phyloP scores from a whole-genome alignment of 1,284 basidiomycete species.

The Xerocomus amazonicus region DNA sequence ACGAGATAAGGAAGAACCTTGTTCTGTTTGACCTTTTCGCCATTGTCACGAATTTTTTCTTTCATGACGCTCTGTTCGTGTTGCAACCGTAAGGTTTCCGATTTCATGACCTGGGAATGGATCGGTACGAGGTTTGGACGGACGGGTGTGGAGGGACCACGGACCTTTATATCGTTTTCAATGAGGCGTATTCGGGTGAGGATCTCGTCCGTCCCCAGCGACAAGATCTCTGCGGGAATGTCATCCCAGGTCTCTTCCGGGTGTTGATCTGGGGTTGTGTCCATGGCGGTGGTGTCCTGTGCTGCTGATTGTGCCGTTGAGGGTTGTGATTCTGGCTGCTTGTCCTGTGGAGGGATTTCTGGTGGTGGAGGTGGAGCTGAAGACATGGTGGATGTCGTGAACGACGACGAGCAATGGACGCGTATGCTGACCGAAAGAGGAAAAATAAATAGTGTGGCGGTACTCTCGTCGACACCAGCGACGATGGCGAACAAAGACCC shows the following conservation, averaged over 20 bases:
- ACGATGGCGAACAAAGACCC: conserved; percentile 33
- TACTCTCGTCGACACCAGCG: neutral
- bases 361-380: conserved; percentile 55
- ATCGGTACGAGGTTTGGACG: neutral
- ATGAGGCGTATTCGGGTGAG: conserved; percentile 84
- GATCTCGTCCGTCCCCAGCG: conserved; percentile 78
- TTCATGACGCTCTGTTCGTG: conserved; percentile 97
- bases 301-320: conserved; percentile 21
- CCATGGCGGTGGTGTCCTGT: conserved; percentile 56
- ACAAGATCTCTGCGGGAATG: conserved; percentile 77
- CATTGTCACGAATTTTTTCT: conserved; percentile 97
- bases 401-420: conserved; percentile 23
- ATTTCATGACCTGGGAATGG: conserved; percentile 79
- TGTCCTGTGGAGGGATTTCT: conserved; percentile 42
- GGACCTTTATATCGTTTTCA: conserved; percentile 91
- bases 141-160: conserved; percentile 10
- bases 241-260: conserved; percentile 78
- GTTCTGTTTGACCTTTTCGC: conserved; percentile 99
- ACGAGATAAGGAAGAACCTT: conserved; percentile 98
- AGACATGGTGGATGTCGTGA: conserved; percentile 48
- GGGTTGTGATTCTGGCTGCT: conserved; percentile 39
- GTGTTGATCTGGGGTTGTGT: conserved; percentile 65
- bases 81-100: conserved; percentile 86
- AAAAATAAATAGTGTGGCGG: conserved; percentile 4
- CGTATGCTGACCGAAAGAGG: conserved; percentile 35